Conservation (phyloP, 2,329 filamentous ascomycete genomes). For the Lachnellula willkommii region DNA sequence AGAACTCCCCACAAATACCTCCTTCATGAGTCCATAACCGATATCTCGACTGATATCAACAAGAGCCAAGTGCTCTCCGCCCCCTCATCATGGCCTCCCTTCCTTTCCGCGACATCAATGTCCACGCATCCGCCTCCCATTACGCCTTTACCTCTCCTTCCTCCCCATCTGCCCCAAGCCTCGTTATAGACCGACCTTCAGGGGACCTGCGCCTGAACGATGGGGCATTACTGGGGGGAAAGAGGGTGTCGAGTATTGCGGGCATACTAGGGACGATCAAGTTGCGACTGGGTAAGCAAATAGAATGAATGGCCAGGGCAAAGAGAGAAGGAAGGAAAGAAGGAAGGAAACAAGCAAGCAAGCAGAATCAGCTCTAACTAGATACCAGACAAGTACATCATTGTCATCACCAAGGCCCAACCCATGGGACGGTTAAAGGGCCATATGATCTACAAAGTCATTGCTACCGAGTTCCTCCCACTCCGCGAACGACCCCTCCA, state of each 20-base stretch:
- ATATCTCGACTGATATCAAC: neutral
- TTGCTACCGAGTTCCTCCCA: conserved; percentile 86
- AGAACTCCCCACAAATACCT: neutral
- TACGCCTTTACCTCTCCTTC: conserved; percentile 98
- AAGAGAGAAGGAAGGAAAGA: too few species aligned
- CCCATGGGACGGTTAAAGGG: conserved; percentile 88
- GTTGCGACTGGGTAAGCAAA: conserved; percentile 71
- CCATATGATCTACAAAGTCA: conserved; percentile 92
- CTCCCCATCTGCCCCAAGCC: conserved; percentile 77
- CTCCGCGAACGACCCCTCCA: conserved; percentile 87
- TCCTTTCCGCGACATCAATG: conserved; percentile 94
- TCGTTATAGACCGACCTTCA: conserved; percentile 86
- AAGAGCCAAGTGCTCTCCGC: neutral
- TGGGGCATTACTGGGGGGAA: conserved; percentile 67
- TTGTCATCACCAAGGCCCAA: conserved; percentile 91
- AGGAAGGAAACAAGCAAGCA: too few species aligned
- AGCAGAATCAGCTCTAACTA: conserved; percentile 11
- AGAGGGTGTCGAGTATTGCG: conserved; percentile 87
- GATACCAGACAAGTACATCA: conserved; percentile 78
- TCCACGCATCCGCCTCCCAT: conserved; percentile 83
- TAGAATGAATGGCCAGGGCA: neutral
- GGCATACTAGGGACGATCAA: conserved; percentile 93
- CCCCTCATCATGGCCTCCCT: conserved; percentile 44
- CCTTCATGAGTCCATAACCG: neutral
- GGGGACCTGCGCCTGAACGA: conserved; percentile 84